Base-by-base conservation (phyloP, 1,139 yeast species). In the Debaryomyces robertsiae region DNA sequence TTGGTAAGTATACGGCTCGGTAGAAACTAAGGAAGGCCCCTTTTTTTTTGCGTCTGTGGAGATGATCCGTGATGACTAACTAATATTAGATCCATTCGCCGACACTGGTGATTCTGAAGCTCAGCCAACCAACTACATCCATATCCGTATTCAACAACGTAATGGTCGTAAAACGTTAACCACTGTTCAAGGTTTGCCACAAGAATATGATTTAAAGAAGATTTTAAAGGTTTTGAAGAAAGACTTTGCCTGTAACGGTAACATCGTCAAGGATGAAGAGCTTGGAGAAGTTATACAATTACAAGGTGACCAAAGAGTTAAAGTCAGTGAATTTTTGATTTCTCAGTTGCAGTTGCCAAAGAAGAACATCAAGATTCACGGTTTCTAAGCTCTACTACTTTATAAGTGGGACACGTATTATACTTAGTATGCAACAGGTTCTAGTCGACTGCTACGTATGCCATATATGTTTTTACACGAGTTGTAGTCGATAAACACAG, bases 21-120 rank as follows among this genome's bases (percentile, higher is more conserved):
- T 7, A 7, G 23, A 13, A 30, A 6, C n/a, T n/a, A n/a, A n/a
- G n/a, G n/a, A n/a, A n/a, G n/a, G n/a, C n/a, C n/a, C n/a, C n/a
- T n/a, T n/a, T n/a, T n/a, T n/a, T n/a, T n/a, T n/a, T n/a, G n/a
- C n/a, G n/a, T n/a, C n/a, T n/a, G 22, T 19, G 22, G 22, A 19
- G 7, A 5, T 19, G 22, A 19, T 19, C 22, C 5, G 22, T 19
- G 22, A 19, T 19, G 22, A 39, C 46, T 38, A 41, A 44, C 39
- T n/a, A 36, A 14, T 25, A 19, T 31, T 38, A 78, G 96, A 93
- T 76, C 98, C 98, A 55, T 93, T 93, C 84, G 97, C 98, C 83
- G 98, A 93, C 73, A 91, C 97, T 73, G 98, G 97, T 79, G 98
- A 93, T 82, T 95, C 94, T 75, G 97, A 91, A 70, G 87, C 95